Evolutionary conservation across 306 rosid genomes (phyloP).

Genomic region (Prosopis cineraria): DNA sequence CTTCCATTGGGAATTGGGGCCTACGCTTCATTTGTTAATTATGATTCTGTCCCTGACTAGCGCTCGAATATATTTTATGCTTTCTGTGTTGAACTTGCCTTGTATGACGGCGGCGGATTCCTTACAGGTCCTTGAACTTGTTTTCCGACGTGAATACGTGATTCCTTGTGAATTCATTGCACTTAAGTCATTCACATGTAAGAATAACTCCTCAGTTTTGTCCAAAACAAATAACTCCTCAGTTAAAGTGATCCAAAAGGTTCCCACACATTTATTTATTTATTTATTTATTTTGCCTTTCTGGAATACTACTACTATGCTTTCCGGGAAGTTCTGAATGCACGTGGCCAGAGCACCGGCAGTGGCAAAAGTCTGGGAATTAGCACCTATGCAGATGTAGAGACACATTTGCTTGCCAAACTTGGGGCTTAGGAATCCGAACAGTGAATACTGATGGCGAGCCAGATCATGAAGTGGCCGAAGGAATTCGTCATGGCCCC

Average conservation of each 20-base stretch:
- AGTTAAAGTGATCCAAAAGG: background rate
- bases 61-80: too few relatives aligned
- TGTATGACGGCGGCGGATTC: background rate
- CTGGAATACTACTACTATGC: too few relatives aligned
- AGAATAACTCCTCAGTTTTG: too few relatives aligned
- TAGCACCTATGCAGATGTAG: conserved; percentile 67
- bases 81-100: background rate
- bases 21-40: background rate
- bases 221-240: too few relatives aligned
- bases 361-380: conserved; percentile 66
- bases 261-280: background rate
- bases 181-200: too few relatives aligned
- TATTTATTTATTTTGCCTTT: too few relatives aligned
- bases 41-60: too few relatives aligned
- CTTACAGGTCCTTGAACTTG: background rate
- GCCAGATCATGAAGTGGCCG: conserved; percentile 85
- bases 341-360: conserved; percentile 64
- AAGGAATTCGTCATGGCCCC: conserved; percentile 67
- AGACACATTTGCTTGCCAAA: conserved; percentile 87
- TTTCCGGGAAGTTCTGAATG: conserved; percentile 65
- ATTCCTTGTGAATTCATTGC: background rate
- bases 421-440: conserved; percentile 42
- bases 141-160: background rate
- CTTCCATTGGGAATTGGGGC: background rate
- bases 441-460: conserved; percentile 59